Evolutionary conservation across 345 rosid species (phyloP), one percentile per base, ranked within the genome.

Genomic region (Geranium brycei): DNA sequence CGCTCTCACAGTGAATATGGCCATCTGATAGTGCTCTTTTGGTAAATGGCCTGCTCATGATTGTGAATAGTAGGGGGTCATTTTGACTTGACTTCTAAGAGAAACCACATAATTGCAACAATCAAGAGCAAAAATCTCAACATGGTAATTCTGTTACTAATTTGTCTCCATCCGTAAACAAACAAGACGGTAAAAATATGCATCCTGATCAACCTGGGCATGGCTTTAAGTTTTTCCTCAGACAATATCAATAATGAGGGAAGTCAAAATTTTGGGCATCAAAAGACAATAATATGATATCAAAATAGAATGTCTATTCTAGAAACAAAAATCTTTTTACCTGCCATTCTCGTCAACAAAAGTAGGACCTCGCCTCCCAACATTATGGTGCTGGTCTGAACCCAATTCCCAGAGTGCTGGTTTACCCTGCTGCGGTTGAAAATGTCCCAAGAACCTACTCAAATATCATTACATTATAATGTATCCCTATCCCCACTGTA

Each of bases 11-110:
- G 5, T 70, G 66, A 62, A 93, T 80, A 73, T 83, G 87, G 60
- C 99, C 95, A 64, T 86, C 97, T 35, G 99, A 93, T 57, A 85
- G 63, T 55, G 97, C 90, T 77, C 97, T 83, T 78, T 82, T 93
- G 60, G 88, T 16, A 61, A 63, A 66, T 57, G 83, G 67, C 81
- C 99, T 93, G 55, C 64, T 17, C 53, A 47, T 47, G 53, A 47
- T 47, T 3, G 53, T 8, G 53, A 47, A 47, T 8, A 6, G 3
- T 47, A 51, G 53, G 53, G 53, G 11, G 14, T 47, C 53, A 8
- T 11, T 47, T 8, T 47, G 53, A 47, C 53, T 47, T 47, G 10
- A 35, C 10, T 35, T 7, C 41, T 35, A 35, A 35, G 5, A 13
- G 14, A n/a, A 55, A 8, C 6, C 18, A 40, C 35, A 5, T 23